These are phyloP conservation scores for Pistacia vera DNA, from an alignment of 345 rosid species.

Conservation along the genomic window DNA sequence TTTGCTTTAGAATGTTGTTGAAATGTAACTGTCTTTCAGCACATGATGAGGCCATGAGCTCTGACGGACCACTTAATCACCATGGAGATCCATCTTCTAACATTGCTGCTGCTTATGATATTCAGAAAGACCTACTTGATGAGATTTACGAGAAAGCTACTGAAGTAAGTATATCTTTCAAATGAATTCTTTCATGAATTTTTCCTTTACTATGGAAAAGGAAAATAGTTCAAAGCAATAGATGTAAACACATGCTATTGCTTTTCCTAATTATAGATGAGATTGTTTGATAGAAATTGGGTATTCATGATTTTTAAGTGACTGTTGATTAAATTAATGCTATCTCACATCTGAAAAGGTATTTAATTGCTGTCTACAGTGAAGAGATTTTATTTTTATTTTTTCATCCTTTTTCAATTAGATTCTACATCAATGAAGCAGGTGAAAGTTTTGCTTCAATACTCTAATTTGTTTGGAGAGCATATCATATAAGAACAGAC, in stretches of 20 bases:
- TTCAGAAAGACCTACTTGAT: constrained; percentile 53
- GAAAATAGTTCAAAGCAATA: not conserved
- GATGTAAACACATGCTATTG: not conserved
- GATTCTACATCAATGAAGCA: not conserved
- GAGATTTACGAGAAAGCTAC: constrained; percentile 54
- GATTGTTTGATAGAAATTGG: not conserved
- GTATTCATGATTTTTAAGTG: not conserved
- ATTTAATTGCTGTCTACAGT: not conserved
- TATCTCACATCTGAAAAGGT: not conserved
- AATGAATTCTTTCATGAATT: not conserved
- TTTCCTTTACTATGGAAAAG: not conserved
- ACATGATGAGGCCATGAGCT: constrained; percentile 33
- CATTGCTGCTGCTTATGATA: constrained; percentile 29
- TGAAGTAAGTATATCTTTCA: constrained; percentile 36
- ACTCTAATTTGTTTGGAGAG: not conserved
- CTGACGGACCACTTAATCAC: constrained; percentile 32
- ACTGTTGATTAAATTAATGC: too few relatives aligned
- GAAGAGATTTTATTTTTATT: too few relatives aligned
- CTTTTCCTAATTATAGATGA: not conserved
- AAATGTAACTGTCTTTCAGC: constrained; percentile 22
- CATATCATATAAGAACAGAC: not conserved
- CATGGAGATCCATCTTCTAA: constrained; percentile 34
- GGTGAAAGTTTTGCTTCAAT: not conserved
- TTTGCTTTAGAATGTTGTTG: not conserved
- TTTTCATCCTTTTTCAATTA: too few relatives aligned